Base-by-base conservation (phyloP, 192 early-diverging fungal species). In the Entophlyctis luteolus region DNA sequence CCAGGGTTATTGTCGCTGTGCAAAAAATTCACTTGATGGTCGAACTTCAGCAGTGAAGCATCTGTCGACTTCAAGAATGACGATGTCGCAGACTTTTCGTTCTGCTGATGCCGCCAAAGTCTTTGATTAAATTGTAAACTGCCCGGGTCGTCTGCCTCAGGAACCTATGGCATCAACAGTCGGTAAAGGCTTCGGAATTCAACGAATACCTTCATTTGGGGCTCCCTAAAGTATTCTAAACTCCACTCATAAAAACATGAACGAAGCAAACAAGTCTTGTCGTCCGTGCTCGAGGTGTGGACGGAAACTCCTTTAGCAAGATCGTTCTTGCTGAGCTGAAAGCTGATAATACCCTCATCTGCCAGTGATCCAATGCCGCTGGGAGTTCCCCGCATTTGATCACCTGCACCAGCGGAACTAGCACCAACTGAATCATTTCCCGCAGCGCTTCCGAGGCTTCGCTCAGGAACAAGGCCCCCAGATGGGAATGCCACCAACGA, bases 211-310 rank as follows among this genome's bases (percentile, higher is more conserved):
- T 82, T 81, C 86, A 93, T 94, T 72, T 94, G 92, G 25, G 92
- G 89, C 70, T 93, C 88, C 23, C 82, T 81, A 76, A 94, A 94
- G 72, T 90, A 94, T 72, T 91, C 88, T 63, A 90, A 89, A 70
- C 88, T 90, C 89, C 87, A 90, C 46, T 92, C 88, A 59, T 87
- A 93, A 55, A 94, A 89, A 5, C 72, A 72, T 1, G 39, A 42
- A 12, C n/a, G 8, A 42, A 42, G 39, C n/a, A 42, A 42, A n/a
- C 8, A 12, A 42, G 8, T 42, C 39, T 8, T 12, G 8, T 42
- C 39, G n/a, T n/a, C n/a, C n/a, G n/a, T n/a, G n/a, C n/a, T n/a
- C n/a, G n/a, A n/a, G n/a, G n/a, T n/a, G 31, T 65, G 49, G 2
- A 29, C 20, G 8, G 14, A 6, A 5, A 45, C n/a, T 6, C 36